Base-by-base conservation (phyloP, 495 filamentous ascomycete species). In the Daldinia concentrica region DNA sequence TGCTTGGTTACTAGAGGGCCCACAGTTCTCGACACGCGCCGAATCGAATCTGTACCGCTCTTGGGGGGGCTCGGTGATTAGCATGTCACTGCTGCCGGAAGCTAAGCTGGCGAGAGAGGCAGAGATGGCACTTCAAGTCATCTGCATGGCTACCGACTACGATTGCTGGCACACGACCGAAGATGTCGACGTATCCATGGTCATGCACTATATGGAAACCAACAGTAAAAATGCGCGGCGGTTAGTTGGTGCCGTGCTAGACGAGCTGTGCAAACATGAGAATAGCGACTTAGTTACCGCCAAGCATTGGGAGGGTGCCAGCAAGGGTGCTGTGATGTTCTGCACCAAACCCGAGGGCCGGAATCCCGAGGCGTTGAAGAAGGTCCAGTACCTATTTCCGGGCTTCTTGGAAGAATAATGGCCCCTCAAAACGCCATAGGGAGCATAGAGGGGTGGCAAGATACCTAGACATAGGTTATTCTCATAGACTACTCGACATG, bases 131-230 rank as follows among this genome's bases (percentile, higher is more conserved):
- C 98, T 97, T 77, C 93, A 95, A 82, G 95, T 98, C 88, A 95
- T 99, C 72, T 98, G 95, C 85, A 99, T 99, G 96, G 90, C 91
- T 29, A 99, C 95, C 24, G 95, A 99, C 82, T 99, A 99, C 75
- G 96, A 99, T 80, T 97, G 94, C 87, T 98, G 95, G 95, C 91
- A 92, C 77, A 82, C 79, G 32, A 84, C 84, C 5, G 89, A 87
- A 51, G 91, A 90, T 45, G 95, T 99, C 36, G 94, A 92, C 66
- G 95, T 99, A 7, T 92, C 92, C 77, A 97, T 97, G 91, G 96
- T 99, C 14, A 95, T 98, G 90, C 91, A 88, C 50, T 90, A 98
- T 79, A 99, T 99, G 96, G 90, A 88, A 71, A 90, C 92, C 61
- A 99, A 99, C 79, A 85, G 91, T 50, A 83, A 87, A 67, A 99